Percentiles rank a stretch among this genome's conserved stretches.
phyloP scores from a whole-genome alignment of 1,139 yeast genomes.

The Blastobotrys serpentis region DNA sequence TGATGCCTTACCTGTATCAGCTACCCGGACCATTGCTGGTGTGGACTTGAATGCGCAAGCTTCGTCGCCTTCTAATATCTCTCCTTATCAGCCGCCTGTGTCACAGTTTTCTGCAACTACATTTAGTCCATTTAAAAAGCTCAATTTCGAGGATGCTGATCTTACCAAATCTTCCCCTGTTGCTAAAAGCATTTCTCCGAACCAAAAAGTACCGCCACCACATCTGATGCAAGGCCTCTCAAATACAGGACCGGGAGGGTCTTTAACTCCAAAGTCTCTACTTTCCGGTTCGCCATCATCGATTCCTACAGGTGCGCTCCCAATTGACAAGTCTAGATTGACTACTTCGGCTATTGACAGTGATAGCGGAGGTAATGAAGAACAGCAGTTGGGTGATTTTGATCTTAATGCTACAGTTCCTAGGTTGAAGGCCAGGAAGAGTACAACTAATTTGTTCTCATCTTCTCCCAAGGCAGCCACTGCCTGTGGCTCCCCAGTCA shows the following conservation, averaged over 20 bases:
- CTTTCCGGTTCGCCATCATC: conserved; percentile 5
- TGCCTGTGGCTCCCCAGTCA: conserved; percentile 26
- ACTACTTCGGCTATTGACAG: conserved; percentile 5
- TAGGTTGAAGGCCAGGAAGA: conserved; percentile 22
- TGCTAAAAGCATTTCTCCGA: neutral
- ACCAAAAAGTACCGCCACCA: neutral
- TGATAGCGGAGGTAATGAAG: conserved; percentile 16
- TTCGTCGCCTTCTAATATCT: conserved; percentile 16
- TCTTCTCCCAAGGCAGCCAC: conserved; percentile 17
- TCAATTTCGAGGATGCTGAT: conserved; percentile 7
- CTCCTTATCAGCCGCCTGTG: conserved; percentile 24
- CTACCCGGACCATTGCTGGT: neutral
- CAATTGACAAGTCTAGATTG: neutral
- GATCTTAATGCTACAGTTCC: conserved; percentile 25
- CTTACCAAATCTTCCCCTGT: neutral
- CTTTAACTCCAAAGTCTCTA: conserved; percentile 3
- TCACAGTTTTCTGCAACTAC: conserved; percentile 13
- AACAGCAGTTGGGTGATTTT: conserved; percentile 25
- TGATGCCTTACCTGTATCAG: conserved; percentile 24
- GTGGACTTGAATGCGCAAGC: neutral
- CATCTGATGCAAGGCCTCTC: neutral
- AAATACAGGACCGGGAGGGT: neutral
- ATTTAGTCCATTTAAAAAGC: neutral
- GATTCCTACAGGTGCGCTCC: conserved; percentile 3
- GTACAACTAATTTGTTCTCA: conserved; percentile 23